phyloP scores from a whole-genome alignment of 2,329 filamentous ascomycete species.

The Arthroderma sp. region DNA sequence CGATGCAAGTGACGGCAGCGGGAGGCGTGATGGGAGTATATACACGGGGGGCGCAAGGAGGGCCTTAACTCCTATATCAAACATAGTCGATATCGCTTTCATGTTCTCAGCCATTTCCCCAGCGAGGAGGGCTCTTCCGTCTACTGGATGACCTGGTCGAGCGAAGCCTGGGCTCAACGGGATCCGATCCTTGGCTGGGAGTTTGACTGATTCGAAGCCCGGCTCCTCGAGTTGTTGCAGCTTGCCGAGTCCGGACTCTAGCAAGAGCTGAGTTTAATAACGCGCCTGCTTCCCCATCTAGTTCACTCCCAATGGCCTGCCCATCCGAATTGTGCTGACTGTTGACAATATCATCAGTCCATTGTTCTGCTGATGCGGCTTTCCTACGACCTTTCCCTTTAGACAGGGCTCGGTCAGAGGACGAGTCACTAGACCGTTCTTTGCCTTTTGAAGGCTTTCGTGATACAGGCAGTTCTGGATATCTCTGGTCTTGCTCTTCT shows the following conservation, averaged over 20 bases:
- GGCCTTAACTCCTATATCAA: background rate
- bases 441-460: slow-evolving; percentile 15
- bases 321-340: slow-evolving; percentile 13
- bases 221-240: background rate
- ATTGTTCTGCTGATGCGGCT: slow-evolving; percentile 16
- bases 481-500: slow-evolving; percentile 9
- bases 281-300: slow-evolving; percentile 32
- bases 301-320: slow-evolving; percentile 27
- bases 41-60: background rate
- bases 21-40: background rate
- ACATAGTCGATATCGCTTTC: background rate
- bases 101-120: slow-evolving; percentile 3
- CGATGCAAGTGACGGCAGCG: no score
- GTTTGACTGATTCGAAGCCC: background rate
- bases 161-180: slow-evolving; percentile 2
- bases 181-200: background rate
- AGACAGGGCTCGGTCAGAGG: slow-evolving; percentile 12
- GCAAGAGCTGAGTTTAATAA: slow-evolving; percentile 27
- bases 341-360: slow-evolving; percentile 26
- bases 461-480: background rate
- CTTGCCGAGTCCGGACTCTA: slow-evolving; percentile 10
- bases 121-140: slow-evolving; percentile 8
- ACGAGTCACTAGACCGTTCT: slow-evolving; percentile 14
- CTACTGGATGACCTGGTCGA: slow-evolving; percentile 7
- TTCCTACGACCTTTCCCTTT: slow-evolving; percentile 9